Conservation (phyloP, 2,329 filamentous ascomycete species). For the Camillea tinctor region DNA sequence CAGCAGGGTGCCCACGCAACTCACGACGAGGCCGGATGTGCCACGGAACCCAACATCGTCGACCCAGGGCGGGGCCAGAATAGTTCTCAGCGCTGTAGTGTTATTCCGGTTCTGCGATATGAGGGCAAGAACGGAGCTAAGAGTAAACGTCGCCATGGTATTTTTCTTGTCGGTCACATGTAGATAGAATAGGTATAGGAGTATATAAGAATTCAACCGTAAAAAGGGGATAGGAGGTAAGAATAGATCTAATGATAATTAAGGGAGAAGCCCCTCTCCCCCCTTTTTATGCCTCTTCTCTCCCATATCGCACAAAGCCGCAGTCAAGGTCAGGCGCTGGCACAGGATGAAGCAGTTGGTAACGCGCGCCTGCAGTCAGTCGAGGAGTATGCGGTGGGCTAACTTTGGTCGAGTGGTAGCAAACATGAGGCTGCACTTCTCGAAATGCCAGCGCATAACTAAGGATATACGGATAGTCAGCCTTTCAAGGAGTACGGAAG, state of each 20-base stretch:
- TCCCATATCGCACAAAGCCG: neutral
- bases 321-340: neutral
- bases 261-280: too few relatives aligned
- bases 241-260: too few relatives aligned
- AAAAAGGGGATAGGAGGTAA: too few relatives aligned
- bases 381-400: neutral
- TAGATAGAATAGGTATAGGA: neutral
- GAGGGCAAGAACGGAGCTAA: neutral
- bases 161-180: neutral
- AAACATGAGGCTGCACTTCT: neutral
- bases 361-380: neutral
- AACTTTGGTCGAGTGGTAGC: neutral
- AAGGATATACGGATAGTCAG: too few relatives aligned
- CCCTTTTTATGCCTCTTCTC: neutral
- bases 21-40: neutral
- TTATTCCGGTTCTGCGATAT: neutral
- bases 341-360: neutral
- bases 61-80: neutral
- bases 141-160: neutral
- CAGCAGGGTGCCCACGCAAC: constrained; percentile 7
- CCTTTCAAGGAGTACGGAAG: neutral
- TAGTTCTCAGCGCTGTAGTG: neutral
- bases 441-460: neutral
- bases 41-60: neutral
- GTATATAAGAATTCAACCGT: too few relatives aligned